Evolutionary conservation across 257 asterid species (phyloP).

Genomic region (Rauvolfia tetraphylla): DNA sequence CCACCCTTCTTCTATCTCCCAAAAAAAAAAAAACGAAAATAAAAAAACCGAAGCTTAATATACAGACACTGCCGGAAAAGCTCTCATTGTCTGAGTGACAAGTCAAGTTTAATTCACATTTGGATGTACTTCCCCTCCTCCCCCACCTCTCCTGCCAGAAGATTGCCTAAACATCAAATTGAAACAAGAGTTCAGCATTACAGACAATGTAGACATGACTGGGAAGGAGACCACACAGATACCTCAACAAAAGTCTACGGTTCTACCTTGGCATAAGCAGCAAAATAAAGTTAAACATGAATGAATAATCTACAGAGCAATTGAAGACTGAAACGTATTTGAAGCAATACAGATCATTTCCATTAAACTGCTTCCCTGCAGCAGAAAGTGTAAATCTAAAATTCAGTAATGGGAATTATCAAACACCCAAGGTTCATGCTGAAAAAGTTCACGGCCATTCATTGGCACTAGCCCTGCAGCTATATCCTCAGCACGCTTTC

Average conservation of each 20-base stretch:
- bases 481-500: slow-evolving; percentile 79
- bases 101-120: too few species aligned
- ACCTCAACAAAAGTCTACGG: not conserved
- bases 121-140: too few species aligned
- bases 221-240: too few species aligned
- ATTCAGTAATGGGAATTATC: slow-evolving; percentile 54
- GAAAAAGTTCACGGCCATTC: slow-evolving; percentile 89
- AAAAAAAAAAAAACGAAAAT: too few species aligned
- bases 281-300: not conserved
- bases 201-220: not conserved
- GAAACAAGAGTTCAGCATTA: not conserved
- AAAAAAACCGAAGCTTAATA: too few species aligned
- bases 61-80: too few species aligned
- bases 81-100: too few species aligned
- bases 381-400: not conserved
- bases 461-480: slow-evolving; percentile 65
- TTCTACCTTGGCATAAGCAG: not conserved
- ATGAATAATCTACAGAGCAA: not conserved
- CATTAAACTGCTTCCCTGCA: not conserved
- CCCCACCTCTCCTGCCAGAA: too few species aligned
- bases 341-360: not conserved
- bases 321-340: not conserved
- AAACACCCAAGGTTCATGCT: slow-evolving; percentile 75
- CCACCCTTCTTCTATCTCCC: too few species aligned
- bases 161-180: too few species aligned